Base-by-base conservation (phyloP, 2,329 filamentous ascomycete species). In the Aspergillus udagawae region DNA sequence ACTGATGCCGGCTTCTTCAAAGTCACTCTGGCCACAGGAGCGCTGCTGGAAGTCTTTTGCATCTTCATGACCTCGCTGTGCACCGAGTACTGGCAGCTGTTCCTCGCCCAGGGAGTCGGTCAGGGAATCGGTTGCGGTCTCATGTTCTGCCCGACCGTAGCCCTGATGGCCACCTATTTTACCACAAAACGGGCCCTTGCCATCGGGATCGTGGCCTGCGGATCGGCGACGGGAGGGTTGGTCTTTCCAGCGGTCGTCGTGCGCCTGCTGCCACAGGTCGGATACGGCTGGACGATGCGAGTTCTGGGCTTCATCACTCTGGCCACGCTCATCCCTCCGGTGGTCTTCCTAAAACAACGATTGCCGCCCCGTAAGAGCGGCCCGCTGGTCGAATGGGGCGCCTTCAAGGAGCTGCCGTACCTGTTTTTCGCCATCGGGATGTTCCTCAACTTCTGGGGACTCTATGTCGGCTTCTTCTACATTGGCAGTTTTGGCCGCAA, bases 261-360 rank as follows among this genome's bases (percentile, higher is more conserved):
- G 64, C 80, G 84, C 54, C 71, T 88, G 10, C 72, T 87, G 1
- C 83, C 85, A 0, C 76, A 75, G 20, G 73, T 88, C 3, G 86
- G 86, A 0, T 89, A 87, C 64, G 77, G 78, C 0, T 88, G 86
- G 85, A 86, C 86, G 0, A 79, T 87, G n/a, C 77, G 86, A 0
- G 79, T 82, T 0, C 78, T 87, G 60, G 86, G 82, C 0, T 81
- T 89, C 52, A 78, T 89, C 32, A 83, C 84, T 27, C 61, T 87
- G 1, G 78, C 73, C 0, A 75, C 77, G 0, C 64, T 77, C 3
- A 68, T 77, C 1, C 70, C 73, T 2, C 73, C 72, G 28, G 63
- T 80, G 20, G 56, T 80, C 9, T 75, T 82, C 35, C 72, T 80
- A n/a, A 77, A 75, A 57, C 77, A 81, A 21, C 75, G 82, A 8